Evolutionary conservation across 208 protist genomes (phyloP), one percentile per base, ranked within the genome.

Genomic region (Leptomonas pyrrhocoris): DNA sequence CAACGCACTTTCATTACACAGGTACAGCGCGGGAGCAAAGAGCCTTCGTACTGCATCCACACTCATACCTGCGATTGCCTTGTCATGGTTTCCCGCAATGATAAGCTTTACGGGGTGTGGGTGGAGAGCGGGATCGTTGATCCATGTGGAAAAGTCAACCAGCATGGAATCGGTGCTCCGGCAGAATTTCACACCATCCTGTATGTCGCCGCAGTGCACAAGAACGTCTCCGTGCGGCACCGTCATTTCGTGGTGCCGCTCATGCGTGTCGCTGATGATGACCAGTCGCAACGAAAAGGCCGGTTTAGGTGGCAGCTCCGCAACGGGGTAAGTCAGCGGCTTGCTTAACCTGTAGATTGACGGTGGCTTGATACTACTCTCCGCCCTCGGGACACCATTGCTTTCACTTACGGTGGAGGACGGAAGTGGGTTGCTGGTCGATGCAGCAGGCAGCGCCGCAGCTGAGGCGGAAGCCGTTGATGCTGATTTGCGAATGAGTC

Each of bases 61-160:
- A 8, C 46, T 56, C 73, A 82, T 68, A 18, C 63, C 46, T 23
- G 66, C 61, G 8, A 92, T 57, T 2, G 56, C 48, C 12, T 56
- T 77, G 60, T 96, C 94, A 71, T 96, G 91, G 66, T 97, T 97
- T 19, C 94, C 94, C 0, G 71, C 90, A 36, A 97, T 93, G 45
- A 94, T 48, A 19, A 97, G 61, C 71, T 97, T 97, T 31, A 92
- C 82, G 1, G 74, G 53, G 63, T 96, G 89, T 13, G 94, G 91
- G 36, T 90, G 92, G 9, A 78, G 53, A 31, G 43, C 46, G 8
- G 42, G 43, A 36, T 64, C 72, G 19, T 68, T 79, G 56, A 97
- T 56, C 82, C 86, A 97, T 8, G 34, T 56, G 36, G 81, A 73
- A 63, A 97, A 95, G 64, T 90, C 77, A 13, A 42, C 36, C 7